Evolutionary conservation across 2,329 filamentous ascomycete genomes (phyloP).

Genomic region (Colletotrichum australisinense): DNA sequence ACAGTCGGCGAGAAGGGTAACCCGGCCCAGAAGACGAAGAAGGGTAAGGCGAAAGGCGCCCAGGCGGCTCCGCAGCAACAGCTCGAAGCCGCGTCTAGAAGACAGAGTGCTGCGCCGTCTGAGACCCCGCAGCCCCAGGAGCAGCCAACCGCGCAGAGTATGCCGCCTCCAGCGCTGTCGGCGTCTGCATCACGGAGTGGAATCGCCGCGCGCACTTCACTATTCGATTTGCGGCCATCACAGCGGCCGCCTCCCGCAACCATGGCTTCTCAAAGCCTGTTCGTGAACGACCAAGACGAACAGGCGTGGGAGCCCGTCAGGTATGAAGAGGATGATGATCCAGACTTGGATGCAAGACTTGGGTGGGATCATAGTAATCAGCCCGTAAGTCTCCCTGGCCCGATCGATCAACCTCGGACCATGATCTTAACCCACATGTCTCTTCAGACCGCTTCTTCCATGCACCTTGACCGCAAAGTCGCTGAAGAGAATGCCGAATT

Average conservation of each 20-base stretch:
- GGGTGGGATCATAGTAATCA: conserved; percentile 80
- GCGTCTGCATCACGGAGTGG: conserved; percentile 19
- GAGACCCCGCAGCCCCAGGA: conserved; percentile 43
- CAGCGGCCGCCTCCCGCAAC: conserved; percentile 67
- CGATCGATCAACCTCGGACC: not conserved
- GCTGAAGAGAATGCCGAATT: conserved; percentile 40
- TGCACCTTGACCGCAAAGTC: conserved; percentile 55
- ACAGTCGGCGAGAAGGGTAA: conserved; percentile 76
- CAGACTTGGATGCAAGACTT: conserved; percentile 74
- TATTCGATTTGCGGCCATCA: conserved; percentile 62
- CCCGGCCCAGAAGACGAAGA: conserved; percentile 60
- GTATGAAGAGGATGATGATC: conserved; percentile 68
- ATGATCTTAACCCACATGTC: conserved; percentile 43
- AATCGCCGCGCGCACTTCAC: conserved; percentile 34
- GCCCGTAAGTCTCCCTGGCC: conserved; percentile 58
- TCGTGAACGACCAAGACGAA: conserved; percentile 74
- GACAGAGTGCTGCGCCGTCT: conserved; percentile 53
- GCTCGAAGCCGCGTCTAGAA: conserved; percentile 61
- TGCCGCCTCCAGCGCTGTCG: conserved; percentile 44
- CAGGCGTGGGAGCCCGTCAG: conserved; percentile 78
- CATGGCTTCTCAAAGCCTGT: conserved; percentile 74
- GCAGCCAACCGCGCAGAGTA: conserved; percentile 40
- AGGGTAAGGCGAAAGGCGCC: conserved; percentile 47
- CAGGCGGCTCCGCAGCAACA: conserved; percentile 55
- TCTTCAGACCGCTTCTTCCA: conserved; percentile 54